A percentile compares a stretch with the other conserved stretches of the same genome.
These are phyloP conservation scores for Venturia carpophila DNA, from an alignment of 2,329 filamentous ascomycete genomes.

Conservation along the genomic window DNA sequence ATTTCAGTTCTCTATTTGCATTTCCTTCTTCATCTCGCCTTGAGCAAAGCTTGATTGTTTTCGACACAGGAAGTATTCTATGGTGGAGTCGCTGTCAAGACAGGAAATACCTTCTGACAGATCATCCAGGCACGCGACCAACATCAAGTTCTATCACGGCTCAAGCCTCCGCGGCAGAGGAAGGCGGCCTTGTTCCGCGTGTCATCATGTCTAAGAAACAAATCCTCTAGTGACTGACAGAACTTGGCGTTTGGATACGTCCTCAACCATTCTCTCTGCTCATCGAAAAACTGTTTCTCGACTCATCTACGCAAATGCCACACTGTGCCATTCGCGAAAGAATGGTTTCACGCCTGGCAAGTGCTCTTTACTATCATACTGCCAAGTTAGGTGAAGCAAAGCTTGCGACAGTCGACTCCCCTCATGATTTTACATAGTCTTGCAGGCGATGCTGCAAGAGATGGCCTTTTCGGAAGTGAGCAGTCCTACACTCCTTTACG, in stretches of 20 bases:
- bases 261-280: not conserved
- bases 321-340: not conserved
- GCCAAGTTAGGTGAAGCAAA: not conserved
- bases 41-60: not conserved
- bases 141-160: not conserved
- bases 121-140: not conserved
- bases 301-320: not conserved
- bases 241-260: slow-evolving; percentile 8
- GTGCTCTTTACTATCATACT: not conserved
- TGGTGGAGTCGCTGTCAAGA: not conserved
- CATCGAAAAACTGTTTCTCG: not conserved
- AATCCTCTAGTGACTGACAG: not conserved
- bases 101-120: not conserved
- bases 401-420: not conserved
- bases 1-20: not conserved
- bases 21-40: not conserved
- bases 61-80: not conserved
- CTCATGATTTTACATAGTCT: slow-evolving; percentile 10
- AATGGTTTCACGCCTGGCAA: slow-evolving; percentile 6
- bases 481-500: slow-evolving; percentile 10
- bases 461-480: not conserved
- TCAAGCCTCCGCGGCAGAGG: not conserved
- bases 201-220: not conserved
- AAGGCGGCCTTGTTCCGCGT: slow-evolving; percentile 1
- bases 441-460: not conserved